A percentile compares a stretch with the other conserved stretches of the same genome.
phyloP scores from a whole-genome alignment of 805 yeast genomes.

The Lachancea sp. region DNA sequence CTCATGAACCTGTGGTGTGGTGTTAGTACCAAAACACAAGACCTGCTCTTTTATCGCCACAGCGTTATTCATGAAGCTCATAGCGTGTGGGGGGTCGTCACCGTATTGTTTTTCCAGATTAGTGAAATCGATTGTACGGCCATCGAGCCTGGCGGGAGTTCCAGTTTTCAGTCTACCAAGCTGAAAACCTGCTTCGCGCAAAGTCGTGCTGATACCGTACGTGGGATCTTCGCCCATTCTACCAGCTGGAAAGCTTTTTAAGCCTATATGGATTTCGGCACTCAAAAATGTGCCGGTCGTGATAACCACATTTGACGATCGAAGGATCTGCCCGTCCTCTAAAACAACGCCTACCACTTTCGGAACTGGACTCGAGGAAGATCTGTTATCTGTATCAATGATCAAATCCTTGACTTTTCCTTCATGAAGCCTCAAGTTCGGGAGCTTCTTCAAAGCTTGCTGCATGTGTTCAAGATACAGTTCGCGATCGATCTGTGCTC shows the following conservation, averaged over 20 bases:
- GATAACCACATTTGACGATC: constrained; percentile 65
- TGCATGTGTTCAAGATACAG: constrained; percentile 81
- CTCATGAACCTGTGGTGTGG: constrained; percentile 70
- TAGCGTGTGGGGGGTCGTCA: constrained; percentile 80
- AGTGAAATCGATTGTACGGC: constrained; percentile 61
- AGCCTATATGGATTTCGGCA: constrained; percentile 91
- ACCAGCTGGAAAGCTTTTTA: constrained; percentile 78
- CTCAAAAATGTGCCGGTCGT: constrained; percentile 95
- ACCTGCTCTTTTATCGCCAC: constrained; percentile 60
- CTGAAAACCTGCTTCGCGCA: constrained; percentile 68
- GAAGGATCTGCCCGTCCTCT: constrained; percentile 54
- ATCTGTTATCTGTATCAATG: constrained; percentile 40
- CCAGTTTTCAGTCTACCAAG: constrained; percentile 94
- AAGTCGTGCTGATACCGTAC: constrained; percentile 77
- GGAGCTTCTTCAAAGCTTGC: constrained; percentile 46
- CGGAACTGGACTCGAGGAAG: too few species aligned
- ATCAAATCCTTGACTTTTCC: constrained; percentile 84
- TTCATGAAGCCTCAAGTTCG: constrained; percentile 48
- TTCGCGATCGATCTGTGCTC: constrained; percentile 90
- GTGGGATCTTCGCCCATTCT: constrained; percentile 91
- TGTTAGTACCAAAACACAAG: constrained; percentile 68
- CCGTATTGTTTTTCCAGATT: constrained; percentile 67
- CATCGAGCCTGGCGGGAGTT: constrained; percentile 85
- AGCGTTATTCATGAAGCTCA: constrained; percentile 72
- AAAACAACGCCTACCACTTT: constrained; percentile 72